phyloP scores from a whole-genome alignment of 2,329 filamentous ascomycete species.

The Metarhizium brunneum region DNA sequence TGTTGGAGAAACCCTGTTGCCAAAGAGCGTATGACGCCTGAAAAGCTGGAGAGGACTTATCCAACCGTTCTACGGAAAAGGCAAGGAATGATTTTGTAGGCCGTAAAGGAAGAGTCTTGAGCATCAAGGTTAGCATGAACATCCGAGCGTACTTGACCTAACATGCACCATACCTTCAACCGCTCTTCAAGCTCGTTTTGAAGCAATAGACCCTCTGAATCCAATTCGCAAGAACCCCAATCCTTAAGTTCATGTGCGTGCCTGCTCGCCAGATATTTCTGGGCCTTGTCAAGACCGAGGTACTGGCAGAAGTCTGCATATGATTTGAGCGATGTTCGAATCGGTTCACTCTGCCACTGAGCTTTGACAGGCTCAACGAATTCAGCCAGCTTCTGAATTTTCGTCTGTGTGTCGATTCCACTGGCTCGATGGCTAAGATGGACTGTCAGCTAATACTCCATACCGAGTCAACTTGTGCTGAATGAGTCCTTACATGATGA shows the following conservation, averaged over 20 bases:
- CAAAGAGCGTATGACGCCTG: constrained; percentile 73
- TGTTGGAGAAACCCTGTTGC: constrained; percentile 70
- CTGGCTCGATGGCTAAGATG: constrained; percentile 63
- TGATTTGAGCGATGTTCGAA: constrained; percentile 60
- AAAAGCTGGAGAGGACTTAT: constrained; percentile 63
- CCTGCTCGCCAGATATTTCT: constrained; percentile 65
- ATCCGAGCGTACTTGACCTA: not conserved
- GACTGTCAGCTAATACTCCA: constrained; percentile 3
- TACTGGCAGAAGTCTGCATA: constrained; percentile 73
- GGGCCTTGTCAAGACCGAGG: constrained; percentile 70
- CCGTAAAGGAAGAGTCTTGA: constrained; percentile 63
- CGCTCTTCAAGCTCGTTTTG: constrained; percentile 72
- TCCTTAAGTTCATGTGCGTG: constrained; percentile 69
- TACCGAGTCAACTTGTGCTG: not conserved
- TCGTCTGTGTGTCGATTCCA: constrained; percentile 60
- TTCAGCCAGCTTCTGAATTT: constrained; percentile 60
- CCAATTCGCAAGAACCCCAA: constrained; percentile 71
- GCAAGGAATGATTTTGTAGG: constrained; percentile 87
- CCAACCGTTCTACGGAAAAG: constrained; percentile 82
- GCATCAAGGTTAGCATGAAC: constrained; percentile 5
- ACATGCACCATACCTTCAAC: constrained; percentile 43
- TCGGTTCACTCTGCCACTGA: constrained; percentile 65
- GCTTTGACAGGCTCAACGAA: constrained; percentile 78
- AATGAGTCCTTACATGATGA: constrained; percentile 59
- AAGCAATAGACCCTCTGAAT: constrained; percentile 68